Conservation (phyloP, 768 basidiomycete genomes). For the Suillus discolor region DNA sequence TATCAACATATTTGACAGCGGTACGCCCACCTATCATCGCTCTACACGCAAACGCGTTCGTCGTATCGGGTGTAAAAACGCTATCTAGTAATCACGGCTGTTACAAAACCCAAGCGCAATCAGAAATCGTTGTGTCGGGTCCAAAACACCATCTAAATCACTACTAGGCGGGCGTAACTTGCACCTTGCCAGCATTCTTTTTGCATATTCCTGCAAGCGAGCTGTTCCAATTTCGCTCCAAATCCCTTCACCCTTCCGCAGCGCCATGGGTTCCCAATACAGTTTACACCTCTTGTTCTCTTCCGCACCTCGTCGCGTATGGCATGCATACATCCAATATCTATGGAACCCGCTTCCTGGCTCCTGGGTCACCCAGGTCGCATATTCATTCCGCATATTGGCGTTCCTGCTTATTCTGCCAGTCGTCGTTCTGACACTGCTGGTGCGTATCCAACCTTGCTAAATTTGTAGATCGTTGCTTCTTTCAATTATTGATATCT, state of each 20-base stretch:
- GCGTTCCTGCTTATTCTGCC: conserved; percentile 52
- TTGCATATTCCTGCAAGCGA: conserved; percentile 17
- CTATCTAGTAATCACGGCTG: conserved; percentile 1
- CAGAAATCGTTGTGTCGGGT: conserved; percentile 1
- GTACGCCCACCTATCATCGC: conserved; percentile 12
- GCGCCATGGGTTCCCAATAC: conserved; percentile 8
- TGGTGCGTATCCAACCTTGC: conserved; percentile 48
- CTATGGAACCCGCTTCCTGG: conserved; percentile 64
- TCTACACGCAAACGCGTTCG: conserved; percentile 8
- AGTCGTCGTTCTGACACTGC: conserved; percentile 61
- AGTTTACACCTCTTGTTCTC: conserved; percentile 20
- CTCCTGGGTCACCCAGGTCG: conserved; percentile 69
- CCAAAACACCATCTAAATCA: background rate
- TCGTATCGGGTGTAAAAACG: conserved; percentile 9
- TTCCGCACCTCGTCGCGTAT: conserved; percentile 47
- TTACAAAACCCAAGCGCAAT: background rate
- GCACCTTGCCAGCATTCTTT: conserved; percentile 17
- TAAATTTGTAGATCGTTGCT: conserved; percentile 6
- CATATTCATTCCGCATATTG: conserved; percentile 65
- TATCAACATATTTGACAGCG: conserved; percentile 11
- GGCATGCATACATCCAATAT: conserved; percentile 62
- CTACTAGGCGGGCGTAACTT: conserved; percentile 11
- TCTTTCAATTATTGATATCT: conserved; percentile 10
- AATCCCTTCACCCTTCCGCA: conserved; percentile 13
- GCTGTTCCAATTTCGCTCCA: conserved; percentile 3